These are phyloP conservation scores for Pyrus communis DNA, from an alignment of 306 rosid genomes.

Conservation along the genomic window DNA sequence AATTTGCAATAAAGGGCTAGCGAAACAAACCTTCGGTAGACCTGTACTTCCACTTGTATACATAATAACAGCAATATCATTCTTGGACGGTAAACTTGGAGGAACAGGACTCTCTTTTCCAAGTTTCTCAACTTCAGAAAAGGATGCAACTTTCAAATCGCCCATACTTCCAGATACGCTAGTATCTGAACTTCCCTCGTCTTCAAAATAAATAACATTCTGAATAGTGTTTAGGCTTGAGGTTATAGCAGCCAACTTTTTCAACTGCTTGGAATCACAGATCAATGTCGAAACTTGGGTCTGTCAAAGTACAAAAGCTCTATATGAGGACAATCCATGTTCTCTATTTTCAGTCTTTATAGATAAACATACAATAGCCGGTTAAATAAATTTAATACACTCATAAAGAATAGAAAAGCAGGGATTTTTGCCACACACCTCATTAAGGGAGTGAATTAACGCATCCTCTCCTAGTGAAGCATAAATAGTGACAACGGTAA, in stretches of 20 bases:
- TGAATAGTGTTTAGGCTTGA: constrained; percentile 48
- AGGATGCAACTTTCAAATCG: constrained; percentile 48
- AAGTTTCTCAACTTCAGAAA: constrained; percentile 70
- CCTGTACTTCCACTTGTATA: constrained; percentile 97
- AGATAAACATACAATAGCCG: background rate
- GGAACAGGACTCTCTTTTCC: constrained; percentile 50
- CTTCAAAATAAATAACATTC: constrained; percentile 71
- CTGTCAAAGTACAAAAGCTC: constrained; percentile 43
- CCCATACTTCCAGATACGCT: constrained; percentile 27
- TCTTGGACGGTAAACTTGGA: constrained; percentile 70
- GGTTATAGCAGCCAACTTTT: constrained; percentile 55
- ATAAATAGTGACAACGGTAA: constrained; percentile 81
- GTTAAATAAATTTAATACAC: background rate
- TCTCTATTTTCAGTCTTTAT: background rate
- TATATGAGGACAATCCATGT: constrained; percentile 22
- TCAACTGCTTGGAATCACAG: constrained; percentile 71
- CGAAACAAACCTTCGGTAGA: constrained; percentile 73
- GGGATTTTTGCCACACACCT: constrained; percentile 43
- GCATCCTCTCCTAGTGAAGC: constrained; percentile 95
- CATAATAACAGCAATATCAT: constrained; percentile 68
- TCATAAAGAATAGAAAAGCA: constrained; percentile 12
- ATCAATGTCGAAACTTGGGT: constrained; percentile 73
- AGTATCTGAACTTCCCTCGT: constrained; percentile 37
- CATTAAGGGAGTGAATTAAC: constrained; percentile 76
- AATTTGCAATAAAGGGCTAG: constrained; percentile 6